These are phyloP conservation scores for Albizia julibrissin DNA, from an alignment of 306 rosid genomes.

Conservation along the genomic window DNA sequence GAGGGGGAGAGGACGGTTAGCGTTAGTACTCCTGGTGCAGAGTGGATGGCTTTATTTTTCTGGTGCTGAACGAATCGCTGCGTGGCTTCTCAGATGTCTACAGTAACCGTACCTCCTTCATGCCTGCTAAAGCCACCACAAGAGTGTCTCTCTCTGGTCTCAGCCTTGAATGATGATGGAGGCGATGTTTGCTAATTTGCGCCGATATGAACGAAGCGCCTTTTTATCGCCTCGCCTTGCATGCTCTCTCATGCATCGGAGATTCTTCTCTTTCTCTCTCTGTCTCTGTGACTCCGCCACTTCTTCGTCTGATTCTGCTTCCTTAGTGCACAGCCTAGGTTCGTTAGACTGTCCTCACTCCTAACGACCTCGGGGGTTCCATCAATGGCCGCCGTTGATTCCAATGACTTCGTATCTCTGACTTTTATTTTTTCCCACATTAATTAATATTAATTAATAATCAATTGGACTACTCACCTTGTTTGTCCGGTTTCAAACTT, in stretches of 20 bases:
- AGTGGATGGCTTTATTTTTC: conserved; percentile 18
- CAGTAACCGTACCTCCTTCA: background rate
- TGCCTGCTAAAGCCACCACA: conserved; percentile 9
- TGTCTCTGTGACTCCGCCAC: conserved; percentile 16
- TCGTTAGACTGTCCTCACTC: background rate
- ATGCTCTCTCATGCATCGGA: conserved; percentile 24
- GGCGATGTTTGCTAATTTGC: conserved; percentile 43
- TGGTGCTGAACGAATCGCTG: conserved; percentile 2
- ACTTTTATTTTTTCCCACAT: background rate
- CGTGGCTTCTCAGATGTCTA: conserved; percentile 27
- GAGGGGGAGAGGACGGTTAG: background rate
- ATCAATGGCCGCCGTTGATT: conserved; percentile 17
- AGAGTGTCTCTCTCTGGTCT: background rate
- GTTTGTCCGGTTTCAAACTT: too few species aligned
- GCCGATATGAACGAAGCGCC: conserved; percentile 39
- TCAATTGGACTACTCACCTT: too few species aligned
- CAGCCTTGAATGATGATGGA: conserved; percentile 12
- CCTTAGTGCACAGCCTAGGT: background rate
- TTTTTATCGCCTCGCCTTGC: conserved; percentile 14
- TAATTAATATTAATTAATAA: background rate
- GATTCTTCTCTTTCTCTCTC: conserved; percentile 14
- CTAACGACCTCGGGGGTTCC: background rate
- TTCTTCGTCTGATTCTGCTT: background rate
- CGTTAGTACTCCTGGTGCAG: conserved; percentile 31
- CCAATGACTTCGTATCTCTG: background rate